Conservation (phyloP, 139 green algal species). For the Astrephomene gubernaculifera region DNA sequence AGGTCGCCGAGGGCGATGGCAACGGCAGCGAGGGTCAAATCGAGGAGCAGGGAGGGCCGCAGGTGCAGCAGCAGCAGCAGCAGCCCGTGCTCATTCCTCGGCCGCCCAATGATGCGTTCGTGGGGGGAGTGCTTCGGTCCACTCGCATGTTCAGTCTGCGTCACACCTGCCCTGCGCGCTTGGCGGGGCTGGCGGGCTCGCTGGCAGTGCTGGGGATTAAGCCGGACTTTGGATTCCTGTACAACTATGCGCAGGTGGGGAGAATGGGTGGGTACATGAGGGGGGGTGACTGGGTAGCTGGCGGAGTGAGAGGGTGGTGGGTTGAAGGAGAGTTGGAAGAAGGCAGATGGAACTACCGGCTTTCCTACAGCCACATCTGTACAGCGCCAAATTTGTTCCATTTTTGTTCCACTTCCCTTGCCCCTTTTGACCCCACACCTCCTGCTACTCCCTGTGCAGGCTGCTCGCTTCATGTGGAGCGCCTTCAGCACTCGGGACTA, state of each 20-base stretch:
- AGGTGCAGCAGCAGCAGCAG: neutral
- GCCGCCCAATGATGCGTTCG: conserved; percentile 26
- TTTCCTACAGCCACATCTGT: neutral
- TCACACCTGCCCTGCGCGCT: conserved; percentile 20
- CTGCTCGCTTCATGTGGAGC: conserved; percentile 40
- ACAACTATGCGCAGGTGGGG: conserved; percentile 40
- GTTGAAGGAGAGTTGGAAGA: too few species aligned
- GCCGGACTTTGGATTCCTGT: conserved; percentile 48
- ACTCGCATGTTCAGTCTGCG: conserved; percentile 20
- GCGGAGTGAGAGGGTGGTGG: too few species aligned
- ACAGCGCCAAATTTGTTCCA: neutral
- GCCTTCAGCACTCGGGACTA: conserved; percentile 32
- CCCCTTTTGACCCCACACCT: neutral
- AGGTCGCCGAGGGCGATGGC: too few species aligned
- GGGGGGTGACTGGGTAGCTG: too few species aligned
- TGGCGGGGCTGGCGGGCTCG: conserved; percentile 21
- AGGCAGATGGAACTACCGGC: too few species aligned
- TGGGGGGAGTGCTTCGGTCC: conserved; percentile 34
- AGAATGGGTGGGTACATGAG: neutral
- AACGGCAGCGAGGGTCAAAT: too few species aligned
- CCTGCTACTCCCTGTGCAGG: neutral
- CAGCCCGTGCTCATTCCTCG: neutral
- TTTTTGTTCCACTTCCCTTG: neutral
- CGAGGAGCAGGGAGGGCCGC: too few species aligned
- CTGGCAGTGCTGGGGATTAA: neutral